Base-by-base conservation (phyloP, 192 early-diverging fungal genomes). In the Ramicandelaber brevisporus region DNA sequence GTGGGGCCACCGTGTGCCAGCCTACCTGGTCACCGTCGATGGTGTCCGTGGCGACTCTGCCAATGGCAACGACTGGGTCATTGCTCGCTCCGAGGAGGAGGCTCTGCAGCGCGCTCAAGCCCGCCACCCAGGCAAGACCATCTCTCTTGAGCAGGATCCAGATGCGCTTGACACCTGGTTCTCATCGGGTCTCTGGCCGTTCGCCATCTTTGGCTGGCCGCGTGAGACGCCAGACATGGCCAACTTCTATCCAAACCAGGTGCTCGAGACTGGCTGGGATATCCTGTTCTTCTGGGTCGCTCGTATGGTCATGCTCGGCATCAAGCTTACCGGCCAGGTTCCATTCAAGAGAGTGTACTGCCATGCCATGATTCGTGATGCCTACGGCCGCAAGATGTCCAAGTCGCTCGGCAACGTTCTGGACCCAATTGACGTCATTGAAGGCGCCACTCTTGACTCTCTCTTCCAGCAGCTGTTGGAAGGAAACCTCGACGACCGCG, bases 221-320 rank as follows among this genome's bases (percentile, higher is more conserved):
- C 63, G 85, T 28, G 65, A 69, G 55, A 93, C 85, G 2, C 46
- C 53, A 0, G 88, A 98, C 46, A 53, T 84, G 31, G 39, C 69
- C 27, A 59, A 53, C 26, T 95, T 83, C 59, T 98, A 84, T 48
- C 93, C 93, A 4, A 80, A 82, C 28, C 53, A 66, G 2, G 40
- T 98, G 14, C 59, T 98, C 14, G 93, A 98, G 57, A 98, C 88
- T 37, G 93, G 93, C 7, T 80, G 78, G 74, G 93, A 98, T 55
- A 98, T 98, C 52, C 46, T 98, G 36, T 95, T 95, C 72, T 95
- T 90, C 71, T 98, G 93, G 93, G 87, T 95, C 27, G 88, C 88
- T 8, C 68, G 93, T 35, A 98, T 98, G 93, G 85, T 98, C 21
- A 98, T 98, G 93, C 50, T 98, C 37, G 79, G 85, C 43, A 78